A percentile compares a stretch with the other conserved stretches of the same genome.
phyloP scores from a whole-genome alignment of 2,329 filamentous ascomycete genomes.

The Beauveria asiatica region DNA sequence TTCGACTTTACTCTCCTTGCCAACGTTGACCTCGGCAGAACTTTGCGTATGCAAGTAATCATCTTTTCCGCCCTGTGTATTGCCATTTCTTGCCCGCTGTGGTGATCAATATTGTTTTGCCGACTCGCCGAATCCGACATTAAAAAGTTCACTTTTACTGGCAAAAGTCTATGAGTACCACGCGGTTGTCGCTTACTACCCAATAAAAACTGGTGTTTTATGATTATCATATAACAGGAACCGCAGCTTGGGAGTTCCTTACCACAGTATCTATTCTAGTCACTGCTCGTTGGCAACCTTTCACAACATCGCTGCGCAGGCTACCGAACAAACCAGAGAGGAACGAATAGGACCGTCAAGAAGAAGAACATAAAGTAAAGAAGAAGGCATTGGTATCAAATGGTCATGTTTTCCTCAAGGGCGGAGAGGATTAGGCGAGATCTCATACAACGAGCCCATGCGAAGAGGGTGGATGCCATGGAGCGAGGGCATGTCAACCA shows the following conservation, averaged over 20 bases:
- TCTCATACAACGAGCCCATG: constrained; percentile 3
- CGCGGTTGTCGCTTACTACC: neutral
- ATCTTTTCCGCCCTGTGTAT: neutral
- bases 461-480: neutral
- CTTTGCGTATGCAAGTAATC: neutral
- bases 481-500: neutral
- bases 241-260: too few species aligned
- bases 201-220: neutral
- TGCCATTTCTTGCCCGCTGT: neutral
- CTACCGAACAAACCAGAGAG: neutral
- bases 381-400: neutral
- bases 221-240: too few species aligned
- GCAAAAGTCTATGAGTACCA: neutral
- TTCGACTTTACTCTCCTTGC: neutral
- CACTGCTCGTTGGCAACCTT: neutral
- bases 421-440: constrained; percentile 1
- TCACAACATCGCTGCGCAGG: neutral
- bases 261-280: neutral
- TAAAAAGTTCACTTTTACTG: neutral
- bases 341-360: too few species aligned
- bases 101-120: neutral
- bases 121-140: neutral
- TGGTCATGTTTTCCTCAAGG: neutral
- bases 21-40: neutral
- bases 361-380: neutral